A percentile compares a stretch with the other conserved stretches of the same genome.
Conservation (phyloP, 345 rosid species). For the Eucalyptus marginata region DNA sequence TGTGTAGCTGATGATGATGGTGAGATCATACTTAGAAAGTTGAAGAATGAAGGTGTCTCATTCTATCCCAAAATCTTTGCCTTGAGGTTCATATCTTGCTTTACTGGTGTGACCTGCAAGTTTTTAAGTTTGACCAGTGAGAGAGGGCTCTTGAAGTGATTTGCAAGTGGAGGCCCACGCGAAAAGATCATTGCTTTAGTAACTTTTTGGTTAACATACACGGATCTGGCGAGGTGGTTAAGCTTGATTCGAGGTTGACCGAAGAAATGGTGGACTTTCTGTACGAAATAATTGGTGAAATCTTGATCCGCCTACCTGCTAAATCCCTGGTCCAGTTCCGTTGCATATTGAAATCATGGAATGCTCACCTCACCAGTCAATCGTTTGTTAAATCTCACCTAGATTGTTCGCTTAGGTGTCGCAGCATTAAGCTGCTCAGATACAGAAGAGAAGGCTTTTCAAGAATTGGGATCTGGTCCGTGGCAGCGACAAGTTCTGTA, state of each 20-base stretch:
- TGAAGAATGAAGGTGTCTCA: not conserved
- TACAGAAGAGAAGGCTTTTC: not conserved
- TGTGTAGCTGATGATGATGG: not conserved
- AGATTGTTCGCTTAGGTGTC: not conserved
- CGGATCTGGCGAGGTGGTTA: not conserved
- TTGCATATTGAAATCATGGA: not conserved
- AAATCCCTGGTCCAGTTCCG: not conserved
- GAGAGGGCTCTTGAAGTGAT: not conserved
- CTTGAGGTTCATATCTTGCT: not conserved
- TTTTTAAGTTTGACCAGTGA: not conserved
- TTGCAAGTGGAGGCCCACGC: not conserved
- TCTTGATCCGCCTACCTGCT: not conserved
- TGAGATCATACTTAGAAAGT: not conserved
- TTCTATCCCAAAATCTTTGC: not conserved
- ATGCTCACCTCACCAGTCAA: not conserved
- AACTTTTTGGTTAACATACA: not conserved
- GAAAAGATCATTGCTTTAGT: not conserved
- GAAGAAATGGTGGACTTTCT: not conserved
- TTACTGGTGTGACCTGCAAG: not conserved
- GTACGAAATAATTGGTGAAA: not conserved
- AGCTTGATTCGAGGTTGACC: not conserved
- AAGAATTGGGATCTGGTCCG: not conserved
- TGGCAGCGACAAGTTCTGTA: accelerated
- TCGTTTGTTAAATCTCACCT: not conserved
- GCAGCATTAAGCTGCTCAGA: not conserved